A percentile compares a stretch with the other conserved stretches of the same genome.
These are phyloP conservation scores for Oldenlandia corymbosa DNA, from an alignment of 257 asterid species.

Conservation along the genomic window DNA sequence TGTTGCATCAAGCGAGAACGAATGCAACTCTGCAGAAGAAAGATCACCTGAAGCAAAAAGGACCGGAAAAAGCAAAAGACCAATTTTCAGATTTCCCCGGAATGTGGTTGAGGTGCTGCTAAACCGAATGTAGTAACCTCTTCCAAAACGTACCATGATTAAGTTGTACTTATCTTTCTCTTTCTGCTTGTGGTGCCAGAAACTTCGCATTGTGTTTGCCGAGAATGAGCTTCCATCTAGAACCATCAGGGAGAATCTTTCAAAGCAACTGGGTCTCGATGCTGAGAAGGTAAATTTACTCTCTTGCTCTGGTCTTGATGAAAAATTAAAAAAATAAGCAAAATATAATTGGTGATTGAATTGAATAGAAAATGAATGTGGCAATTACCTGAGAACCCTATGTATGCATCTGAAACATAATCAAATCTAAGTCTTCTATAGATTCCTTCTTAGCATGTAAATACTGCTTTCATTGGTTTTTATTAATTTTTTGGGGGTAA, in stretches of 20 bases:
- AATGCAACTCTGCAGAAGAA: slow-evolving; percentile 32
- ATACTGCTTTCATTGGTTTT: too few species aligned
- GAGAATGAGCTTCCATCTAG: slow-evolving; percentile 95
- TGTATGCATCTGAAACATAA: background rate
- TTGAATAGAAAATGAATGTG: background rate
- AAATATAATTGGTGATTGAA: too few species aligned
- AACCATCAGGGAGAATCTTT: slow-evolving; percentile 56
- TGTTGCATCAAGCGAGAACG: slow-evolving; percentile 45
- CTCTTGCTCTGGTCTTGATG: slow-evolving; percentile 1
- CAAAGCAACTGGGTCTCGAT: slow-evolving; percentile 74
- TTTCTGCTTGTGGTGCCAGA: slow-evolving; percentile 43
- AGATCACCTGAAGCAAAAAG: slow-evolving; percentile 27
- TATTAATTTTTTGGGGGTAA: too few species aligned
- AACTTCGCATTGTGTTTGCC: slow-evolving; percentile 75
- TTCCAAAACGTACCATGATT: background rate
- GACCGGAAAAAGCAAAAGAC: slow-evolving; percentile 41
- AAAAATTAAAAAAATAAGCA: too few species aligned
- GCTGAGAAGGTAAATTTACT: slow-evolving; percentile 60
- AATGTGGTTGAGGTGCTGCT: slow-evolving; percentile 69
- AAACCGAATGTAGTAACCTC: background rate
- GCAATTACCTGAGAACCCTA: slow-evolving; percentile 2
- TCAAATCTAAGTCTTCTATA: too few species aligned
- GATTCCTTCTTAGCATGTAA: too few species aligned
- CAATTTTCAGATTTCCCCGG: slow-evolving; percentile 67
- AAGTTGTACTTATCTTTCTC: slow-evolving; percentile 21